Base-by-base conservation (phyloP, 495 filamentous ascomycete species). In the Thozetella sp. region DNA sequence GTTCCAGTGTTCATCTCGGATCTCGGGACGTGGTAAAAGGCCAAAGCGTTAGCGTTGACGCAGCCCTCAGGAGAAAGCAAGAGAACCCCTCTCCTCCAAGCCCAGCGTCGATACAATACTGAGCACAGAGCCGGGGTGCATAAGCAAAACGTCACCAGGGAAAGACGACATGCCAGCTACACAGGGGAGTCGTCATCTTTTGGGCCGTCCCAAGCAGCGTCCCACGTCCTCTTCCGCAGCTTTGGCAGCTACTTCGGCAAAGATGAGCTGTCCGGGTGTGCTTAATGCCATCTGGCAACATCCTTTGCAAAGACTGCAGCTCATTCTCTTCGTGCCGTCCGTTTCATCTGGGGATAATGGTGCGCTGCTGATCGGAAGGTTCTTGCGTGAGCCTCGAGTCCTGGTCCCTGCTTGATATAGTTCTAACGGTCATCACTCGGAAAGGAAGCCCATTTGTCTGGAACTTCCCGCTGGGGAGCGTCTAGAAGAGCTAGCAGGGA, bases 401-500 rank as follows among this genome's bases (percentile, higher is more conserved):
- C 43, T 48, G 43, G 43, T 13, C 43, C 43, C 43, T 48, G 43
- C n/a, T n/a, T 48, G 43, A 4, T 48, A 48, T 48, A 48, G n/a
- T 4, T 48, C 43, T n/a, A 48, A 48, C 43, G 43, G 43, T 3
- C 20, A 22, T 2, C 23, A 27, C 13, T 34, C 52, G 52, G 52
- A 54, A 54, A 26, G 52, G 4, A 10, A 54, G 52, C 52, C 52
- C 27, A 54, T 54, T 54, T 54, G 52, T 25, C n/a, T 10, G 43
- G 43, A n/a, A n/a, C 43, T 9, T 11, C 4, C 43, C 12, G 4
- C 43, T 48, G 4, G 9, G 43, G 25, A 12, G 17, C 3, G 52
- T 10, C 24, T 27, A 26, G 52, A 19, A 27, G 25, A 54, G 23
- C 52, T 54, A 54, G 23, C 52, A 54, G 27, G 52, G 52, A 54